phyloP scores from a whole-genome alignment of 2,329 filamentous ascomycete genomes.

The Penicillium carneum region DNA sequence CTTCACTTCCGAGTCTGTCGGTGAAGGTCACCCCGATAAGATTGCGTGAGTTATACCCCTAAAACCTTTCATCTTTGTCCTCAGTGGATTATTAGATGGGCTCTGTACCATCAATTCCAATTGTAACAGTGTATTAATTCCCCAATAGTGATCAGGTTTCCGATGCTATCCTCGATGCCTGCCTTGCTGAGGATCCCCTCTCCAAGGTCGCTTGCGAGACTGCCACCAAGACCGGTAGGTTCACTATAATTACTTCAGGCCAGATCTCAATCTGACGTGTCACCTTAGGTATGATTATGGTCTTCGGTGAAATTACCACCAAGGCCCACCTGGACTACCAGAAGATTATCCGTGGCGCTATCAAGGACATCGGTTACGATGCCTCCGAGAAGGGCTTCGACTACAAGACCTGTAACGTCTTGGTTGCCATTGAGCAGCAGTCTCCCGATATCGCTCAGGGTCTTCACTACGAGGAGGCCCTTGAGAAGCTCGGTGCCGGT shows the following conservation, averaged over 20 bases:
- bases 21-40: slow-evolving; percentile 93
- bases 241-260: slow-evolving; percentile 18
- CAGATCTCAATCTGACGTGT: slow-evolving; percentile 28
- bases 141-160: slow-evolving; percentile 83
- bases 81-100: neutral
- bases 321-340: slow-evolving; percentile 97
- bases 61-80: slow-evolving; percentile 1
- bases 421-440: slow-evolving; percentile 99
- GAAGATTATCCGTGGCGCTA: slow-evolving; percentile 89
- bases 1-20: slow-evolving; percentile 89
- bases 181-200: slow-evolving; percentile 88
- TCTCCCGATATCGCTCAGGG: slow-evolving; percentile 98
- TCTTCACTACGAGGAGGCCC: slow-evolving; percentile 95
- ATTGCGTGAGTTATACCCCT: slow-evolving; percentile 68
- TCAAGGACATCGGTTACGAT: slow-evolving; percentile 99
- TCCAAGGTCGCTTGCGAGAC: slow-evolving; percentile 99
- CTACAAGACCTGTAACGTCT: slow-evolving; percentile 99
- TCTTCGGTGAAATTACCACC: slow-evolving; percentile 98
- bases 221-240: slow-evolving; percentile 93
- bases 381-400: slow-evolving; percentile 97
- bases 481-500: slow-evolving; percentile 97
- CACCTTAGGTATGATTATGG: slow-evolving; percentile 82
- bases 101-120: neutral
- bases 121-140: slow-evolving; percentile 27
- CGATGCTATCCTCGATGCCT: slow-evolving; percentile 98